phyloP scores from a whole-genome alignment of 495 filamentous ascomycete species.

The Diplogelasinospora grovesii region DNA sequence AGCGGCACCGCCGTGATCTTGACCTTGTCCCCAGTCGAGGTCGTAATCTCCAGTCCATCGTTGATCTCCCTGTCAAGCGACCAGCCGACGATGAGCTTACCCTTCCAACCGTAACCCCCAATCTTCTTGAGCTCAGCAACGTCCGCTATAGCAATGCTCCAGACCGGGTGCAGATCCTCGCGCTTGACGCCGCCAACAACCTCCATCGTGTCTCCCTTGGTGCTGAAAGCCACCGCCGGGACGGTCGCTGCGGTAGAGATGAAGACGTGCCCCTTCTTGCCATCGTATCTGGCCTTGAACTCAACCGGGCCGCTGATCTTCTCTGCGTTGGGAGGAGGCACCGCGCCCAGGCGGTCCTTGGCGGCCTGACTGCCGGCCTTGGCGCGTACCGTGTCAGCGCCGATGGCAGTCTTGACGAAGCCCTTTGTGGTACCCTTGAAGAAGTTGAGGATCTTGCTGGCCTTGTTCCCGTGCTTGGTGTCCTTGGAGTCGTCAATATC shows the following conservation, averaged over 20 bases:
- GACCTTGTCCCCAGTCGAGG: constrained; percentile 45
- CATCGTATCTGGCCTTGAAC: constrained; percentile 65
- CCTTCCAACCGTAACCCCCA: constrained; percentile 84
- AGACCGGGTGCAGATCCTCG: constrained; percentile 48
- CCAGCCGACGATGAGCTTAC: constrained; percentile 79
- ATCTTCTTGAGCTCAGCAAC: constrained; percentile 68
- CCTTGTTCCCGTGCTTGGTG: constrained; percentile 31
- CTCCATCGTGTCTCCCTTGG: constrained; percentile 29
- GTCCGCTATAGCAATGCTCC: constrained; percentile 47
- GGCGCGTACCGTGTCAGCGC: constrained; percentile 62
- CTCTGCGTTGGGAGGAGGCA: constrained; percentile 43
- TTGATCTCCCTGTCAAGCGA: constrained; percentile 67
- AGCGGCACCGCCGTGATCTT: constrained; percentile 66
- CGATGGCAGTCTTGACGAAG: constrained; percentile 60
- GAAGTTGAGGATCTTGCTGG: constrained; percentile 54
- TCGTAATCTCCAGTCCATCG: constrained; percentile 68
- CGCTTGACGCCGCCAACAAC: constrained; percentile 43
- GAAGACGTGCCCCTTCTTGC: constrained; percentile 65
- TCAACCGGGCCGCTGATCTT: constrained; percentile 59
- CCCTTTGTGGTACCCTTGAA: constrained; percentile 65
- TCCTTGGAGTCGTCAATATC: constrained; percentile 44
- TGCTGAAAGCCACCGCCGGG: constrained; percentile 54
- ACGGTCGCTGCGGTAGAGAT: constrained; percentile 55
- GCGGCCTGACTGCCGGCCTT: constrained; percentile 59
- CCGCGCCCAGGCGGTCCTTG: constrained; percentile 62